A percentile compares a stretch with the other conserved stretches of the same genome.
These are phyloP conservation scores for Diaporthe sp. DNA, from an alignment of 2,329 filamentous ascomycete genomes.

Conservation along the genomic window DNA sequence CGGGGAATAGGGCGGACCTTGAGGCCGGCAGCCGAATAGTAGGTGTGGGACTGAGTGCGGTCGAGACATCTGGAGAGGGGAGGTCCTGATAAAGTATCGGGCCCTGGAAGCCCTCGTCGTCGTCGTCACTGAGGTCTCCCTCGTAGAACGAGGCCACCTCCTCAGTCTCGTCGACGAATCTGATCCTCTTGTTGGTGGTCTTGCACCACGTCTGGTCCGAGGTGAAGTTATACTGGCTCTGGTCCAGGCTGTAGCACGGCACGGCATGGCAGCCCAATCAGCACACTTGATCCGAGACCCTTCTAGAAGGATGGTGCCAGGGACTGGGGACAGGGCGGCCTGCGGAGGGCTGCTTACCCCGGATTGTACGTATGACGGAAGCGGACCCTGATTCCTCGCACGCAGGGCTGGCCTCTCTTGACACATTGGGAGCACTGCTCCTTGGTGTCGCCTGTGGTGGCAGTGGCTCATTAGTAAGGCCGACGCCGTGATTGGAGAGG, in stretches of 20 bases:
- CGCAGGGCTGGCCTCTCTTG: constrained; percentile 36
- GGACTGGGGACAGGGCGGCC: not conserved
- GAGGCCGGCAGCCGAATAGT: not conserved
- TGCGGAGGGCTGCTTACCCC: constrained; percentile 20
- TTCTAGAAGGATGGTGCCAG: not conserved
- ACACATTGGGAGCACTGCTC: constrained; percentile 37
- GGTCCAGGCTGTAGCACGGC: constrained; percentile 2
- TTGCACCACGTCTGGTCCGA: constrained; percentile 36
- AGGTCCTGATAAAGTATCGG: constrained; percentile 1
- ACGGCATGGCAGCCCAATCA: not conserved
- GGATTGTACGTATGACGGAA: constrained; percentile 39
- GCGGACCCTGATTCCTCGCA: constrained; percentile 36
- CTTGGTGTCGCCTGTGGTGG: constrained; percentile 17
- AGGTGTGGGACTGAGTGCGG: constrained; percentile 4
- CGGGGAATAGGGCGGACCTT: not conserved
- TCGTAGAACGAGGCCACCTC: constrained; percentile 37
- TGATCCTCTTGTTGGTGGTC: constrained; percentile 37
- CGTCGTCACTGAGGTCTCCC: constrained; percentile 16
- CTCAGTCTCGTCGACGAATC: constrained; percentile 35
- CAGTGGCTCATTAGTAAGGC: constrained; percentile 6
- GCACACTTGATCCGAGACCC: not conserved
- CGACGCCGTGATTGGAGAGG: not conserved
- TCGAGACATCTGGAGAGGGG: not conserved
- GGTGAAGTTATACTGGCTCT: constrained; percentile 30
- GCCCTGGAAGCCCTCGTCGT: constrained; percentile 4